These are phyloP conservation scores for Hymenoscyphus scutula DNA, from an alignment of 2,329 filamentous ascomycete species.

Conservation along the genomic window DNA sequence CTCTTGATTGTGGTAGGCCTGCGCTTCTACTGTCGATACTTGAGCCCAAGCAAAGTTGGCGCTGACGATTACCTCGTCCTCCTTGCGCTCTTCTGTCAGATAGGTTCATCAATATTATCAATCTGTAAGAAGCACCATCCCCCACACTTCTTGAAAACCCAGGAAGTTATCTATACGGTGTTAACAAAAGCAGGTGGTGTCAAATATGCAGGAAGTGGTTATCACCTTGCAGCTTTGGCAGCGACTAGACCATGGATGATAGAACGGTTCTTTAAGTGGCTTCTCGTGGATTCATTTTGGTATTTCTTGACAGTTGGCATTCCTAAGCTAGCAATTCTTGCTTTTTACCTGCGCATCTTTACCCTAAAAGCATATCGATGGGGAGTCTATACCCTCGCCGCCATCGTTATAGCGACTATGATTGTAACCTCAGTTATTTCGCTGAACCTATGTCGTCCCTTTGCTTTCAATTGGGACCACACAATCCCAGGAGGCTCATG, in stretches of 20 bases:
- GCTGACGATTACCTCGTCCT: neutral
- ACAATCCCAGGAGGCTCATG: neutral
- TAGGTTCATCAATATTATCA: neutral
- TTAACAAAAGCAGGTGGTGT: neutral
- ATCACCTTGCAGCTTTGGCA: neutral
- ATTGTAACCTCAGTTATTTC: neutral
- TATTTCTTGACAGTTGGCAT: slow-evolving; percentile 1
- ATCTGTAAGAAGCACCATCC: neutral
- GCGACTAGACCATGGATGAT: neutral
- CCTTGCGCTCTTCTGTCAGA: neutral
- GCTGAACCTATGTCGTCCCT: neutral
- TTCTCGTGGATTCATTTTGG: neutral
- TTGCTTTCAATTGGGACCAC: neutral
- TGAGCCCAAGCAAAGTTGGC: neutral
- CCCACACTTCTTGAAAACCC: too few species aligned
- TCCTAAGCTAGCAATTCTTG: neutral
- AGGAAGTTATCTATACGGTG: neutral
- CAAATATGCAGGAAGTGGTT: neutral
- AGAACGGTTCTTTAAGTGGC: neutral
- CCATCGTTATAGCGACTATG: neutral
- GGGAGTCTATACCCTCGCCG: neutral
- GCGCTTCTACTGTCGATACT: neutral
- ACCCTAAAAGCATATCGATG: neutral
- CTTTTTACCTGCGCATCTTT: slow-evolving; percentile 3
- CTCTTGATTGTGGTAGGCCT: neutral